Conservation (phyloP, 2,329 filamentous ascomycete species). For the Metarhizium humberi region DNA sequence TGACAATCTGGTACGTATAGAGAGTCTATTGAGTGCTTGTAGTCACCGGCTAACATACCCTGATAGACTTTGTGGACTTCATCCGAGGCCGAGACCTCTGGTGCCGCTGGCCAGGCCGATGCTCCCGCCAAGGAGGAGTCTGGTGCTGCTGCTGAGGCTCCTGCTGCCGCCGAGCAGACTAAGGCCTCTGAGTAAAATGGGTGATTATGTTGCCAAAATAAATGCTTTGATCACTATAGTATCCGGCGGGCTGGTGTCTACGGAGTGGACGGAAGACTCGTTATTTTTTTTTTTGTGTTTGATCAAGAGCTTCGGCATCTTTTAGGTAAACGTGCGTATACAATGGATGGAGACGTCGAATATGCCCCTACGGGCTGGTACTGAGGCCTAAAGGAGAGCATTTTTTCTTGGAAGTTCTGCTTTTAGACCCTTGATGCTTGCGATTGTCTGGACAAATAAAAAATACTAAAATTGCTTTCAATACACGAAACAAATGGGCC, state of each 20-base stretch:
- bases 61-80: conserved; percentile 94
- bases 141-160: conserved; percentile 47
- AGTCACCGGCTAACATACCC: conserved; percentile 18
- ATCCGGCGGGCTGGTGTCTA: conserved; percentile 51
- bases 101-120: conserved; percentile 40
- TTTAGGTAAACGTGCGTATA: conserved; percentile 36
- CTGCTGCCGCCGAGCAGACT: conserved; percentile 52
- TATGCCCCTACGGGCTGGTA: conserved; percentile 27
- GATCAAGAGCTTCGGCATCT: conserved; percentile 37
- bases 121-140: conserved; percentile 34
- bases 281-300: conserved; percentile 47
- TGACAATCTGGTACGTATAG: conserved; percentile 73
- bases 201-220: conserved; percentile 17
- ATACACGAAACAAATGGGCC: conserved; percentile 3
- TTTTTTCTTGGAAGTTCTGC: conserved; percentile 37
- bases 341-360: conserved; percentile 24
- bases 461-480: conserved; percentile 39
- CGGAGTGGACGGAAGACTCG: conserved; percentile 53
- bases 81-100: conserved; percentile 77
- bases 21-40: not conserved
- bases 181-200: conserved; percentile 55
- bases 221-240: conserved; percentile 23
- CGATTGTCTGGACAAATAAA: conserved; percentile 48
- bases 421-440: conserved; percentile 45
- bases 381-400: conserved; percentile 34